phyloP scores from a whole-genome alignment of 2,329 filamentous ascomycete species.

The Beauveria pseudobassiana region DNA sequence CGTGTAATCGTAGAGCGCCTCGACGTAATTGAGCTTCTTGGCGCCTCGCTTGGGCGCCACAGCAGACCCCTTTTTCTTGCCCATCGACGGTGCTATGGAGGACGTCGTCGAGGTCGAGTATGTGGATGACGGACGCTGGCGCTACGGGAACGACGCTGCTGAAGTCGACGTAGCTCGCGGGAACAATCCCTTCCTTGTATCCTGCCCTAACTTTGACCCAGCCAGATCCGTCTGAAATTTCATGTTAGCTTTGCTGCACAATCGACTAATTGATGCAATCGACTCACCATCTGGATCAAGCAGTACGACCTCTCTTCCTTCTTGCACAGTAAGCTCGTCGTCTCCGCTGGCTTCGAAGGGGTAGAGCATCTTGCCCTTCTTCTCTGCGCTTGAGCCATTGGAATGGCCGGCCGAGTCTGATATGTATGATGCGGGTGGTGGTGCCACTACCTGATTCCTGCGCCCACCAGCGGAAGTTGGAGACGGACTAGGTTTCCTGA shows the following conservation, averaged over 20 bases:
- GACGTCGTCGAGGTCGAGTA: constrained; percentile 62
- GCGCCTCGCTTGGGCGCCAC: constrained; percentile 86
- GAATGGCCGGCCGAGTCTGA: constrained; percentile 51
- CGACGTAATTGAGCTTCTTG: constrained; percentile 89
- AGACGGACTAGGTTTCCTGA: constrained; percentile 7
- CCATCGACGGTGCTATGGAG: constrained; percentile 25
- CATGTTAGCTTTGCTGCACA: constrained; percentile 13
- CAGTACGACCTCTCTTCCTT: constrained; percentile 70
- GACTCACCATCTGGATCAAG: constrained; percentile 80
- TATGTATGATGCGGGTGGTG: constrained; percentile 76
- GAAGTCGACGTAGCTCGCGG: constrained; percentile 75
- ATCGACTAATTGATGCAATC: not conserved
- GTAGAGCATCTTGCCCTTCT: constrained; percentile 83
- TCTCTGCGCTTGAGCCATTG: constrained; percentile 33
- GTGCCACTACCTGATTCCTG: constrained; percentile 74
- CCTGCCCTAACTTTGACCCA: constrained; percentile 81
- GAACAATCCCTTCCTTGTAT: constrained; percentile 75
- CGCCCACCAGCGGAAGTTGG: constrained; percentile 21
- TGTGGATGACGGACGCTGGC: constrained; percentile 59
- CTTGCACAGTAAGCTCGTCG: constrained; percentile 73
- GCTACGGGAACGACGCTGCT: constrained; percentile 38
- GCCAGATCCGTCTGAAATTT: constrained; percentile 69
- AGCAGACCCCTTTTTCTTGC: constrained; percentile 82
- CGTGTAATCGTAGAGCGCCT: constrained; percentile 86
- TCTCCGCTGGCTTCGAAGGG: constrained; percentile 71